These are phyloP conservation scores for Physaria fendleri DNA, from an alignment of 345 rosid species.

Conservation along the genomic window DNA sequence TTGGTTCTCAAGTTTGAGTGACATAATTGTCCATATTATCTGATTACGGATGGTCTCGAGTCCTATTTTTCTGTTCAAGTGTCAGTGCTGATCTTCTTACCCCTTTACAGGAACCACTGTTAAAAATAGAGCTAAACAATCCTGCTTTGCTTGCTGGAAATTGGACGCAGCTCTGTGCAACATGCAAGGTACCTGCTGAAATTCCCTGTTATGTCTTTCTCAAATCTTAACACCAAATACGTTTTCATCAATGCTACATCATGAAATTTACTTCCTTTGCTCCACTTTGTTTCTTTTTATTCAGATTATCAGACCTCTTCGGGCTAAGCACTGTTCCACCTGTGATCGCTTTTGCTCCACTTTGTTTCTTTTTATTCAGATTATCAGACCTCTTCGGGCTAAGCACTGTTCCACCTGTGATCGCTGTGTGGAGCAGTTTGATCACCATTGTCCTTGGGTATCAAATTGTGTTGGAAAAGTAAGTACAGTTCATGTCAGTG, in stretches of 20 bases:
- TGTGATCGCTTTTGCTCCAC: conserved; percentile 48
- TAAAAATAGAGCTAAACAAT: conserved; percentile 85
- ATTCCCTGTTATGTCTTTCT: neutral
- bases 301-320: conserved; percentile 94
- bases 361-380: conserved; percentile 36
- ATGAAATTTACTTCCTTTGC: conserved; percentile 1
- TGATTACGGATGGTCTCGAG: neutral
- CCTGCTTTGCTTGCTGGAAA: conserved; percentile 94
- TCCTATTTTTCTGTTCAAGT: neutral
- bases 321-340: conserved; percentile 95
- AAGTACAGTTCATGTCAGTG: conserved; percentile 7
- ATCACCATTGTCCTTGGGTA: conserved; percentile 99
- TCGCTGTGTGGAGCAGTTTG: conserved; percentile 97
- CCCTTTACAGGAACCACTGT: conserved; percentile 63
- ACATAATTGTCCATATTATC: neutral
- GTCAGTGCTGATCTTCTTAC: conserved; percentile 7
- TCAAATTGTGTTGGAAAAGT: conserved; percentile 99
- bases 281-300: neutral
- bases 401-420: conserved; percentile 94
- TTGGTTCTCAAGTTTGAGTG: conserved; percentile 1
- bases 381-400: conserved; percentile 95
- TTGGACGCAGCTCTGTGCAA: conserved; percentile 97
- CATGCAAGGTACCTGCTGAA: conserved; percentile 73
- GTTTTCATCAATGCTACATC: neutral
- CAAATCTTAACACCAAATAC: neutral